A percentile compares a stretch with the other conserved stretches of the same genome.
phyloP scores from a whole-genome alignment of 305 asterid species.

The Nicotiana rustica region DNA sequence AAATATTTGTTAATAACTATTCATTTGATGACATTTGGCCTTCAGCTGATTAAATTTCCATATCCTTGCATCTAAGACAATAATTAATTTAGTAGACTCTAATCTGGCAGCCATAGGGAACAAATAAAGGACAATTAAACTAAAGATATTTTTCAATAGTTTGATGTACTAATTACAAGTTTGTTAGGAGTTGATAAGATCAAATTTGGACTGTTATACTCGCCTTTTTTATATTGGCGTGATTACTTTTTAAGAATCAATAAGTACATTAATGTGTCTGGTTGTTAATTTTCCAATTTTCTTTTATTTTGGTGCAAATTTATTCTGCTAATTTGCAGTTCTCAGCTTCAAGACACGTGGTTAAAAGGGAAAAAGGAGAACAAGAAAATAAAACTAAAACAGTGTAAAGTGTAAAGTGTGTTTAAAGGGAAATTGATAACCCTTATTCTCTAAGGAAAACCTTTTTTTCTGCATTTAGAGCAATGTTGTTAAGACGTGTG shows the following conservation, averaged over 20 bases:
- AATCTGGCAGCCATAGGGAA: slow-evolving; percentile 35
- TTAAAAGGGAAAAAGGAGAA: not conserved
- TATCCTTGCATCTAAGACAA: slow-evolving; percentile 31
- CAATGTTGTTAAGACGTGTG: slow-evolving; percentile 5
- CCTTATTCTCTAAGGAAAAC: not conserved
- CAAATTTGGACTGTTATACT: slow-evolving; percentile 26
- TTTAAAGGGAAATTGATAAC: slow-evolving; percentile 7
- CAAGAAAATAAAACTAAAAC: not conserved
- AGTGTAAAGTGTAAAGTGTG: not conserved
- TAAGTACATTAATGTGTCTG: not conserved
- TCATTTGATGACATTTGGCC: too few species aligned
- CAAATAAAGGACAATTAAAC: slow-evolving; percentile 20
- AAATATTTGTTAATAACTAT: slow-evolving; percentile 11
- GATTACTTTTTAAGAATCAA: not conserved
- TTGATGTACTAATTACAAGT: slow-evolving; percentile 15
- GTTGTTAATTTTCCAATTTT: not conserved
- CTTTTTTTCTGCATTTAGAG: not conserved
- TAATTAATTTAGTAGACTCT: slow-evolving; percentile 33
- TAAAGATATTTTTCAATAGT: not conserved
- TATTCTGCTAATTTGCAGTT: not conserved
- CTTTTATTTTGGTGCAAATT: not conserved
- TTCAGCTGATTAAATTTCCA: slow-evolving; percentile 13
- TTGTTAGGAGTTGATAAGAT: slow-evolving; percentile 33
- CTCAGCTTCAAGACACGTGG: not conserved
- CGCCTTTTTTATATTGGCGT: not conserved